A percentile compares a stretch with the other conserved stretches of the same genome.
phyloP scores from a whole-genome alignment of 2,329 filamentous ascomycete genomes.

The Fusarium goolgardi region DNA sequence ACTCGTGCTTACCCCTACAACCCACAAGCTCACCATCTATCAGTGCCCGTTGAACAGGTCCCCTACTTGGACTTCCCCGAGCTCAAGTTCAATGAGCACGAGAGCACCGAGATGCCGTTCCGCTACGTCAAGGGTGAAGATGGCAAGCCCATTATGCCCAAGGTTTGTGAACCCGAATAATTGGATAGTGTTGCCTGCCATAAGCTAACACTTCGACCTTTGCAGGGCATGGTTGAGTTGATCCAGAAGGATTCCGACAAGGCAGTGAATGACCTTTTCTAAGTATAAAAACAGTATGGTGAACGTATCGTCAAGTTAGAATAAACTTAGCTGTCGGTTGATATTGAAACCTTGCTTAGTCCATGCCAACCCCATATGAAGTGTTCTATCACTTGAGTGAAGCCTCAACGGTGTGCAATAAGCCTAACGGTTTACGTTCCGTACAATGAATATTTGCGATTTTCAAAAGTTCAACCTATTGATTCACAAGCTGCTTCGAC shows the following conservation, averaged over 20 bases:
- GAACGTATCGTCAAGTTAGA: background rate
- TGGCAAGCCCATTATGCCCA: conserved; percentile 89
- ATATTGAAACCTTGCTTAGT: background rate
- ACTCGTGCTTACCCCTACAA: background rate
- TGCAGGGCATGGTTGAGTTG: conserved; percentile 90
- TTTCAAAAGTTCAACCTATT: background rate
- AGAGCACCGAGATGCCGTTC: conserved; percentile 98
- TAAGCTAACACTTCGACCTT: conserved; percentile 38
- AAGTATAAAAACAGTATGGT: conserved; percentile 7
- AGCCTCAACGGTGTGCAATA: background rate
- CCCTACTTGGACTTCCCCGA: conserved; percentile 90
- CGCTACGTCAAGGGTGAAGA: conserved; percentile 85
- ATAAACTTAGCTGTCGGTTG: background rate
- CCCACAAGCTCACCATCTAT: conserved; percentile 22
- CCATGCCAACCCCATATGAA: background rate
- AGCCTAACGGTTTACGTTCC: background rate
- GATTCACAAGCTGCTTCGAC: background rate
- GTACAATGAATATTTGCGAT: background rate
- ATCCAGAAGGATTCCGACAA: conserved; percentile 96
- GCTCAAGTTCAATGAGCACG: conserved; percentile 87
- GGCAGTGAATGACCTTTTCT: conserved; percentile 86
- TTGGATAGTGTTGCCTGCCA: background rate
- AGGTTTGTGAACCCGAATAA: conserved; percentile 62
- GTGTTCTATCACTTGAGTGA: background rate
- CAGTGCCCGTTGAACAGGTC: conserved; percentile 82